Evolutionary conservation across 192 early-diverging fungal species (phyloP).

Genomic region (Geranomyces michiganensis): DNA sequence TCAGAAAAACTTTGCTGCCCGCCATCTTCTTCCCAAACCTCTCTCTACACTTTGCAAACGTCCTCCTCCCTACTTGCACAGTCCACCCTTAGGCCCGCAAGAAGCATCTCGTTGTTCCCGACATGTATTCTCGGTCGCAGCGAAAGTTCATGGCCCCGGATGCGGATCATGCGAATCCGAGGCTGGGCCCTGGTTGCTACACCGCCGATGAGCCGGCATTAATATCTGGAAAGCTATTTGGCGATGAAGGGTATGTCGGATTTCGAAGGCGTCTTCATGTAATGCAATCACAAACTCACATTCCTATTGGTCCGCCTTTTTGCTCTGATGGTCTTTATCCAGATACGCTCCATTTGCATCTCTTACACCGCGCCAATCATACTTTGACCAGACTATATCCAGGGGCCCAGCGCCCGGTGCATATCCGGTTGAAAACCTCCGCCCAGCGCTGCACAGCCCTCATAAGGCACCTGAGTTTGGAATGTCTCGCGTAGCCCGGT

Average conservation of each 20-base stretch:
- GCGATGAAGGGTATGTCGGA: constrained; percentile 42
- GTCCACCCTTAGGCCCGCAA: too few species aligned
- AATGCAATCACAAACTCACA: background rate
- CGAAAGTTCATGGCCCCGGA: constrained; percentile 52
- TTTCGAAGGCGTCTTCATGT: background rate
- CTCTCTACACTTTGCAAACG: too few species aligned
- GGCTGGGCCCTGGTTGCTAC: constrained; percentile 59
- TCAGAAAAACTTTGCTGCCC: too few species aligned
- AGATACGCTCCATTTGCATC: constrained; percentile 60
- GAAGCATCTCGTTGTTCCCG: too few species aligned
- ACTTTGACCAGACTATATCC: constrained; percentile 48
- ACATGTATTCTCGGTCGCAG: constrained; percentile 57
- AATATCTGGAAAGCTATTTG: constrained; percentile 50
- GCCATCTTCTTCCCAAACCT: too few species aligned
- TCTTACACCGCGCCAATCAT: constrained; percentile 49
- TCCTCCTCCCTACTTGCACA: too few species aligned
- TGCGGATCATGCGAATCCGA: constrained; percentile 56
- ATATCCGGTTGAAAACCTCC: constrained; percentile 39
- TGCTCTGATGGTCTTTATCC: background rate
- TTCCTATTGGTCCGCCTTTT: background rate
- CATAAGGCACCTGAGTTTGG: constrained; percentile 53
- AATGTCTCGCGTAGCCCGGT: constrained; percentile 43
- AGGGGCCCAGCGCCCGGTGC: constrained; percentile 53
- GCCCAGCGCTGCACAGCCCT: constrained; percentile 38
- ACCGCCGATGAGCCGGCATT: constrained; percentile 45